Evolutionary conservation across 2,329 filamentous ascomycete genomes (phyloP), one percentile per base, ranked within the genome.

Genomic region (Sporothrix sp.): DNA sequence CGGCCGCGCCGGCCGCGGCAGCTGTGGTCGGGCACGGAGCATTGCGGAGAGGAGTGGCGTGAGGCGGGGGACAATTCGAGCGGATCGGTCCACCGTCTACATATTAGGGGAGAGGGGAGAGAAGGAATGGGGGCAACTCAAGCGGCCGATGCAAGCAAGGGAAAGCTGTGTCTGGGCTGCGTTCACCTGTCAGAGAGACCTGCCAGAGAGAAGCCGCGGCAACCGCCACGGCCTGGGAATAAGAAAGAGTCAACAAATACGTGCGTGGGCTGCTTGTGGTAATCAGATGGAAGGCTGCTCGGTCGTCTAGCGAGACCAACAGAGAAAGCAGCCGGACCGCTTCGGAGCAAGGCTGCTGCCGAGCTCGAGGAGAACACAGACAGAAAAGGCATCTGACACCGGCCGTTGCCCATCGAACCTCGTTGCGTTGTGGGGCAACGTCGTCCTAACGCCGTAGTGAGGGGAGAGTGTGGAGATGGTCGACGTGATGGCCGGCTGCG

Each of bases 361-460:
- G 10, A 9, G n/a, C 3, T 4, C 27, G 4, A 10, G n/a, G n/a
- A n/a, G n/a, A n/a, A n/a, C n/a, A n/a, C n/a, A n/a, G n/a, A n/a
- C 25, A 35, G 3, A 6, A 37, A 37, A 8, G 35, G 35, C 35
- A n/a, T 18, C 4, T 7, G 23, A 45, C 20, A 21, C 25, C 2
- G 28, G 7, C 30, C 14, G 23, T 9, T 25, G 10, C 9, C 43
- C 20, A 14, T n/a, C n/a, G 18, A 14, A 14, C 32, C 10, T 20
- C 20, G 11, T 32, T 45, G 30, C 30, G n/a, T 25, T 35, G 43
- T 18, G 43, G 43, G 21, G 43, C n/a, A n/a, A n/a, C n/a, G n/a
- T n/a, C n/a, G n/a, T n/a, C 45, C 45, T 37, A 37, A 47, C 23
- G 28, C 33, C 33, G 45, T 13, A 45, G 20, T 45, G 43, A 45